Conservation (phyloP, 805 yeast species). For the Yamadazyma nakazawae region DNA sequence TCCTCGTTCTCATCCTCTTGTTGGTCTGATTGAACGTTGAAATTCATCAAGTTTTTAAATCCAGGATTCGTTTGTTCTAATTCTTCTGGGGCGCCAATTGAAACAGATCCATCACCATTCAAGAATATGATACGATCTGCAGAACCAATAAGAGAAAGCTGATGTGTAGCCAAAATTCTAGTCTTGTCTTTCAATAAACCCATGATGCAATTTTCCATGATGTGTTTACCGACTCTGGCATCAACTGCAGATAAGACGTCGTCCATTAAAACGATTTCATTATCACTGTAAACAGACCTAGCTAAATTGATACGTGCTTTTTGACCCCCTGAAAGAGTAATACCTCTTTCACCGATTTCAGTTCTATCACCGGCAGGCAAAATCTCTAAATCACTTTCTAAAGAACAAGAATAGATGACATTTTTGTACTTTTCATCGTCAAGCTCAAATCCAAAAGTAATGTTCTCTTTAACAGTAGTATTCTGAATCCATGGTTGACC, state of each 20-base stretch:
- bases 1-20: conserved; percentile 21
- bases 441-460: conserved; percentile 25
- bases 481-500: conserved; percentile 40
- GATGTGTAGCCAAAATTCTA: conserved; percentile 37
- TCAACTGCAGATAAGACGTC: conserved; percentile 39
- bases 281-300: conserved; percentile 31
- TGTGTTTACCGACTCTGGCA: conserved; percentile 37
- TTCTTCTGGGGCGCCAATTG: conserved; percentile 28
- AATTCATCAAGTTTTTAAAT: conserved; percentile 28
- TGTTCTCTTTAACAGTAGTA: conserved; percentile 31
- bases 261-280: conserved; percentile 29
- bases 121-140: conserved; percentile 30
- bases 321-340: conserved; percentile 38
- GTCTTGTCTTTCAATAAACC: conserved; percentile 28
- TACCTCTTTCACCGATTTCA: conserved; percentile 38
- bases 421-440: conserved; percentile 23
- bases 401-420: conserved; percentile 29
- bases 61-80: conserved; percentile 22
- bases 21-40: conserved; percentile 16
- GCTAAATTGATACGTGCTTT: conserved; percentile 36
- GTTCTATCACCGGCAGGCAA: conserved; percentile 35
- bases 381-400: conserved; percentile 29
- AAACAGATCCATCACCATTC: conserved; percentile 31
- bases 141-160: conserved; percentile 29
- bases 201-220: conserved; percentile 28